Evolutionary conservation across 176 grass and related monocot species (phyloP), one percentile per base, ranked within the genome.

Genomic region (Cymbopogon citratus): DNA sequence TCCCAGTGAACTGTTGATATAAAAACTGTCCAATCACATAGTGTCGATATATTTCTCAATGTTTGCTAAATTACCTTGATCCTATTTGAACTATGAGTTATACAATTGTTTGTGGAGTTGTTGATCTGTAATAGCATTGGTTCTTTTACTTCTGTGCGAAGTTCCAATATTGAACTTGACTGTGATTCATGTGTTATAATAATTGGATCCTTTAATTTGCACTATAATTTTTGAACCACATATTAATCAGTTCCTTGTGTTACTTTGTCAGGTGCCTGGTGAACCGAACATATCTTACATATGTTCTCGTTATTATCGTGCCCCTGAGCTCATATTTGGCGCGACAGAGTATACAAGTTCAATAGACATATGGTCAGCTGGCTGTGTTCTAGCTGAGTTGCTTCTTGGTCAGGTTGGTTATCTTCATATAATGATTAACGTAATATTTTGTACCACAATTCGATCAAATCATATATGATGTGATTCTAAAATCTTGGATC

Each of bases 301-400:
- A 48, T 91, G 90, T 62, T 91, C 90, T 83, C 90, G 90, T 9
- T 91, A 91, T 75, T 91, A 91, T n/a, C 90, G 90, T 65, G 90
- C 90, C 59, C 90, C 90, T 43, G 90, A 91, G 69, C 90, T 91
- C 63, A 91, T 91, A 71, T 91, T 91, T 10, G 90, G 90, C 21
- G 90, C 86, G 51, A 91, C 86, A 21, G 90, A 91, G 76, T 91
- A 91, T 83, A 86, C 90, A 39, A 80, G 69, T 24, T 88, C 90
- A n/a, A 91, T 91, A 21, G 90, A 91, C 79, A 91, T 91, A 88
- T 91, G 90, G 90, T 91, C 90, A 75, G 86, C 86, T 79, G 90
- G 90, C 59, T 91, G 90, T 66, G 90, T 91, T 88, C 83, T 91
- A 5, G 90, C 90, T 38, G 90, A 91, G 51, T 76, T 91, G 44